Percentiles rank a stretch among this genome's conserved stretches.
phyloP scores from a whole-genome alignment of 1,284 basidiomycete genomes.

The Puccinia polysora region DNA sequence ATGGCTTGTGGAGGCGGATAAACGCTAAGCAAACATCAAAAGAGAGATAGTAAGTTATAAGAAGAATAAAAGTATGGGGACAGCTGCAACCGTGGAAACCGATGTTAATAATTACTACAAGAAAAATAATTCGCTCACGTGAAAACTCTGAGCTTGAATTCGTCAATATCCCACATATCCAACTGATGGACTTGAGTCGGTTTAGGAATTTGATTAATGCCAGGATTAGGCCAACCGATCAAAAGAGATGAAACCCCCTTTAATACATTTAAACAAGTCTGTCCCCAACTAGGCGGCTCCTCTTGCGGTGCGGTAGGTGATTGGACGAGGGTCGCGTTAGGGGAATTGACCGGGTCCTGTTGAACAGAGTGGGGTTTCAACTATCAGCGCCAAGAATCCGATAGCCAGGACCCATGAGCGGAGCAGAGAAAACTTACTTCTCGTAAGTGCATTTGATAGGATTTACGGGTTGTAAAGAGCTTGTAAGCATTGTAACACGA shows the following conservation, averaged over 20 bases:
- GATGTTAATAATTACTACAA: not conserved
- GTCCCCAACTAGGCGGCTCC: slow-evolving; percentile 54
- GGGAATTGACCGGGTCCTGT: slow-evolving; percentile 37
- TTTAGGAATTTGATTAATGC: slow-evolving; percentile 56
- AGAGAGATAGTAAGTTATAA: not conserved
- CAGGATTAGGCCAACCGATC: slow-evolving; percentile 58
- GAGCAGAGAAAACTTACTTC: slow-evolving; percentile 53
- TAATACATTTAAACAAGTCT: slow-evolving; percentile 48
- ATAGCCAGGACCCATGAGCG: too few relatives aligned
- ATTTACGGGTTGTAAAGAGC: slow-evolving; percentile 50
- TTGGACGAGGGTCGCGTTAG: slow-evolving; percentile 17
- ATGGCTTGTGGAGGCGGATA: slow-evolving; percentile 71
- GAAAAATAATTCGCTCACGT: slow-evolving; percentile 48
- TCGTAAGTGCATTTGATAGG: slow-evolving; percentile 52
- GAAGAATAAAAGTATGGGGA: not conserved
- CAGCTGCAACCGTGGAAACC: not conserved
- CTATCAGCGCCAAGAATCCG: too few relatives aligned
- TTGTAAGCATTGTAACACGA: slow-evolving; percentile 51
- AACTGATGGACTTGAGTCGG: slow-evolving; percentile 62
- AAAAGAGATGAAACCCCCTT: slow-evolving; percentile 65
- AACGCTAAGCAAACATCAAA: slow-evolving; percentile 53
- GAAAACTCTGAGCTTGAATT: slow-evolving; percentile 65
- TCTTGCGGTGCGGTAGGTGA: slow-evolving; percentile 15
- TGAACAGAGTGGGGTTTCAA: not conserved
- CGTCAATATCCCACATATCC: slow-evolving; percentile 70